These are phyloP conservation scores for Salix caprea DNA, from an alignment of 345 rosid species.

Conservation along the genomic window DNA sequence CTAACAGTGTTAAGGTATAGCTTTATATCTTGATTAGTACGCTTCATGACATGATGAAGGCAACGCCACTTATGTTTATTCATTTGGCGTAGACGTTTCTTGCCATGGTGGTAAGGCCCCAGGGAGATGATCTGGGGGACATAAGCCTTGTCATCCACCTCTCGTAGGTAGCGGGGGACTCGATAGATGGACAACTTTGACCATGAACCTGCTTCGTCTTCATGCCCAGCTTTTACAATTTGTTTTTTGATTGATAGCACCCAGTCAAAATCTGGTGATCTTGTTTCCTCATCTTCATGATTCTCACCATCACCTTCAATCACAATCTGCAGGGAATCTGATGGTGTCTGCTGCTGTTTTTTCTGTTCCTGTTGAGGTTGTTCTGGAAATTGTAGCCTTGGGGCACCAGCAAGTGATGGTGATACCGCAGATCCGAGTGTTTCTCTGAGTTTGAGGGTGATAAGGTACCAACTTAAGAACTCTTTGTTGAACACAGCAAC, in stretches of 20 bases:
- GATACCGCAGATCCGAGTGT: constrained; percentile 46
- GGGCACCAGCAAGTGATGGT: constrained; percentile 9
- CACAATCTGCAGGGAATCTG: constrained; percentile 26
- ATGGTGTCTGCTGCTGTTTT: constrained; percentile 21
- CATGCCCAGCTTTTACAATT: constrained; percentile 56
- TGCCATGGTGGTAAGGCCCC: constrained; percentile 82
- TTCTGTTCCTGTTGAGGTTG: constrained; percentile 16
- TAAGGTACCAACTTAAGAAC: constrained; percentile 65
- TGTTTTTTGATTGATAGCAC: constrained; percentile 54
- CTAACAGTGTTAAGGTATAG: constrained; percentile 53
- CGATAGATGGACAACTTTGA: constrained; percentile 51
- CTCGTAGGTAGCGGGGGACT: constrained; percentile 52
- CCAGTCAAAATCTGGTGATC: constrained; percentile 56
- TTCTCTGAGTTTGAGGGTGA: constrained; percentile 21
- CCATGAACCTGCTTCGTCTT: constrained; percentile 57
- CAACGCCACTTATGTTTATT: constrained; percentile 83
- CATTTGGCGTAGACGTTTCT: constrained; percentile 61
- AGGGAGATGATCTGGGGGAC: constrained; percentile 71
- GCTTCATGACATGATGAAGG: constrained; percentile 56
- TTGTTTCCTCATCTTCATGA: constrained; percentile 21
- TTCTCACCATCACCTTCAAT: constrained; percentile 23
- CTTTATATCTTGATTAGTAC: constrained; percentile 47
- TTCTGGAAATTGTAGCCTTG: constrained; percentile 23
- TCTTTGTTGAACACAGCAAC: constrained; percentile 68
- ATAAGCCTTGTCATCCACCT: constrained; percentile 70